Evolutionary conservation across 2,329 filamentous ascomycete species (phyloP), one percentile per base, ranked within the genome.

Genomic region (Fusarium hostae): DNA sequence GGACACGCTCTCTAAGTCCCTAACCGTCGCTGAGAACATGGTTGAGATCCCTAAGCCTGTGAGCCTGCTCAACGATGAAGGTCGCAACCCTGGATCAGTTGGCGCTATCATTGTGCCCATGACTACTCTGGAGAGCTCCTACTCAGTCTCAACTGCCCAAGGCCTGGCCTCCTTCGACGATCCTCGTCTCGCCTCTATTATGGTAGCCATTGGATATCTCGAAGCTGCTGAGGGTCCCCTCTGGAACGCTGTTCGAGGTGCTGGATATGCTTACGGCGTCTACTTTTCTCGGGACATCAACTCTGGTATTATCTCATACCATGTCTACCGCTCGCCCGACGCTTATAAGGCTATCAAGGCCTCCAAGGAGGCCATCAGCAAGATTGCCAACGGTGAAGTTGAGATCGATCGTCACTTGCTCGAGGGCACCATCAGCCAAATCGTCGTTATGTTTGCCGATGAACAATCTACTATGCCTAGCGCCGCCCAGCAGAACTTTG

Each of bases 171-270:
- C 91, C 0, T 95, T 92, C 78, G 86, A 88, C 7, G 92, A 98
- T 76, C 91, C 94, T 0, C 87, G 89, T 20, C 86, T 98, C 2
- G 94, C 96, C 0, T 91, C 95, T 4, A 87, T 97, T 56, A 89
- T 97, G 80, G 95, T 99, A 11, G 94, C 95, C 2, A 89, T 94
- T 54, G 91, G 94, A 24, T 98, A 98, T 79, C 91, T 99, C 67
- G 95, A 98, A 78, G 91, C 94, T 2, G 92, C 97, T 22, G 96
- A 99, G 81, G 96, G 96, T 0, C 96, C 96, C 1, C 89, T 99
- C 35, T 98, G 96, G 95, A 92, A 92, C 70, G 94, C 94, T 1
- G 93, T 98, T 52, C 94, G 96, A 50, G 96, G 96, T 61, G 96
- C 94, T 45, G 96, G 96, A 47, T 90, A 98, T 57, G 96, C 96